Conservation (phyloP, 2,329 filamentous ascomycete genomes). For the Sporothrix phasma region DNA sequence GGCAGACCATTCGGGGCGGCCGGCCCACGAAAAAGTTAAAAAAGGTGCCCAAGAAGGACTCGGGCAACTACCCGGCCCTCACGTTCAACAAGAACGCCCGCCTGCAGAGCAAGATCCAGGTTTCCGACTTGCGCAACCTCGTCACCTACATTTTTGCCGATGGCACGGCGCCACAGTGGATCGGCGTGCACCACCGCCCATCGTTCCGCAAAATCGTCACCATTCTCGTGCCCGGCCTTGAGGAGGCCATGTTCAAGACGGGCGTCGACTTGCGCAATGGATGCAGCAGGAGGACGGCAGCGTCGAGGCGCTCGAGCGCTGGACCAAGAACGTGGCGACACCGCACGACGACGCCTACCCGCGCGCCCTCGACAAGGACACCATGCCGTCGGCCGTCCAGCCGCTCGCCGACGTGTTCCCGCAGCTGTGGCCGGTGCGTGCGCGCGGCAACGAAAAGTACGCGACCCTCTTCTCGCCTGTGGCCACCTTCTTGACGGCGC, state of each 20-base stretch:
- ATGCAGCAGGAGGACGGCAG: constrained; percentile 31
- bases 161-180: constrained; percentile 54
- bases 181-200: constrained; percentile 51
- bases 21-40: constrained; percentile 43
- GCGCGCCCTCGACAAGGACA: constrained; percentile 39
- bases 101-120: constrained; percentile 51
- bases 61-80: constrained; percentile 50
- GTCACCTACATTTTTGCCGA: constrained; percentile 59
- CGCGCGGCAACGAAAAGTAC: constrained; percentile 71
- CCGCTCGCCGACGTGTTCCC: constrained; percentile 74
- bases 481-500: constrained; percentile 69
- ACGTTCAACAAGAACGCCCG: constrained; percentile 47
- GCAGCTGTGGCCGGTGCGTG: constrained; percentile 80
- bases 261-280: constrained; percentile 34
- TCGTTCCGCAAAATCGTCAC: constrained; percentile 71
- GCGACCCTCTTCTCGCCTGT: constrained; percentile 79
- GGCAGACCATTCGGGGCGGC: constrained; percentile 42
- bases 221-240: constrained; percentile 85
- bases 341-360: constrained; percentile 48
- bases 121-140: constrained; percentile 53
- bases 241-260: constrained; percentile 78
- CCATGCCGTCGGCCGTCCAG: constrained; percentile 44
- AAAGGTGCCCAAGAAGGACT: constrained; percentile 47
- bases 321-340: constrained; percentile 31
- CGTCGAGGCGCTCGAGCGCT: constrained; percentile 26